Base-by-base conservation (phyloP, 495 filamentous ascomycete species). In the Halenospora varia region DNA sequence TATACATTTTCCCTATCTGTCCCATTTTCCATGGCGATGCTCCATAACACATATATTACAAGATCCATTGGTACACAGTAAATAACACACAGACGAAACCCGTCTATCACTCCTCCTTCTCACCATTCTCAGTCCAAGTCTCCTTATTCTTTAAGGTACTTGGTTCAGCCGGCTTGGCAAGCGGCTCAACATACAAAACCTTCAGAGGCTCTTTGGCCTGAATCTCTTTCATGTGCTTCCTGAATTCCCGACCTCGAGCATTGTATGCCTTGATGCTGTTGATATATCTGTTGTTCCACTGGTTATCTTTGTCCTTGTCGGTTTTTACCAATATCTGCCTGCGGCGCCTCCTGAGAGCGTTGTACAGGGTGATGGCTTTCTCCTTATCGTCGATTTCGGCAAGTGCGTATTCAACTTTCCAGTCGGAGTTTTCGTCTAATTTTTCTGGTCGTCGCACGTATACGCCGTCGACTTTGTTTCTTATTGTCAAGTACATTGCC, bases 331-430 rank as follows among this genome's bases (percentile, higher is more conserved):
- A 66, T 1, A 69, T 64, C 51, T 74, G 77, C 44, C 66, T 60
- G 11, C 88, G 82, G 1, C 88, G 77, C 1, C 53, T 51, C 56
- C 79, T 74, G 24, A 77, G 69, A 48, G 67, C 65, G 15, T 73
- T 22, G 61, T 88, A 91, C 25, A 84, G 63, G 0, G 22, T 68
- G 22, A 68, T 61, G 2, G 78, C 80, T 0, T 72, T 62, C 2
- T 67, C 48, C 0, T 51, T 56, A 0, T 62, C 35, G 1, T 53
- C 3, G 2, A 80, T 66, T 64, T 94, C 88, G 45, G 76, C 70
- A 25, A 96, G 67, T 22, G 81, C 75, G 70, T 96, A 96, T 54
- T 96, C 84, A 40, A 97, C 71, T 0, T 70, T 69, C 93, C 94
- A 98, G 1, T 72, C 68, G 60, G 92, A 82, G 0, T 59, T 11